Percentiles rank a stretch among this genome's conserved stretches.
phyloP scores from a whole-genome alignment of 768 basidiomycete genomes.

The Podaxis pistillaris region DNA sequence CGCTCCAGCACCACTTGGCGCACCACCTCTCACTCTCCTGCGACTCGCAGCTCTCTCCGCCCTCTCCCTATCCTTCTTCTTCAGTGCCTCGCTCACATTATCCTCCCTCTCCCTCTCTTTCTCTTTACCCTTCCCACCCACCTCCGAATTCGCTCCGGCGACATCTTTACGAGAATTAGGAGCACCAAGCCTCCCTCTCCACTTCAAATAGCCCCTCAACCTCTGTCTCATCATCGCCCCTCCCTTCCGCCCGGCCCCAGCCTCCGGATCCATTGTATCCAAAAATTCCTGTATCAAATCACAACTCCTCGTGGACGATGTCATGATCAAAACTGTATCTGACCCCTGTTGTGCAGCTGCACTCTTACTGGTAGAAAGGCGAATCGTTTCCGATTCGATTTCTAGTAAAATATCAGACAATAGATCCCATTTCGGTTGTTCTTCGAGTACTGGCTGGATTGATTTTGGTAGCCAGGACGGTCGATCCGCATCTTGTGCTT shows the following conservation, averaged over 20 bases:
- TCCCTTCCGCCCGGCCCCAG: conserved; percentile 62
- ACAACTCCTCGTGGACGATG: conserved; percentile 74
- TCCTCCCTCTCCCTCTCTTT: conserved; percentile 29
- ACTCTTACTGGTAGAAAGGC: conserved; percentile 45
- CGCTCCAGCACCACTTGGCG: conserved; percentile 30
- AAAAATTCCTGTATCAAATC: conserved; percentile 79
- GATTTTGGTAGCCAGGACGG: conserved; percentile 70
- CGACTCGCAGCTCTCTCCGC: conserved; percentile 61
- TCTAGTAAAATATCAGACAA: conserved; percentile 86
- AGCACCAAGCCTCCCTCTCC: conserved; percentile 60
- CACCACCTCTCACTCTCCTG: conserved; percentile 77
- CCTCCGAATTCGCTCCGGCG: conserved; percentile 14
- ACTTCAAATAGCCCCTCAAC: conserved; percentile 71
- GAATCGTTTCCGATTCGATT: conserved; percentile 81
- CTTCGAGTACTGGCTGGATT: conserved; percentile 87
- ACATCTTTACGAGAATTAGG: neutral
- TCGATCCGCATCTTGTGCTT: conserved; percentile 25
- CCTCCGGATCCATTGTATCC: conserved; percentile 55
- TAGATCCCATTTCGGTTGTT: conserved; percentile 91
- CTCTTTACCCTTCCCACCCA: conserved; percentile 22
- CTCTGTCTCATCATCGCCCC: conserved; percentile 78
- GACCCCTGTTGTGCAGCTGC: conserved; percentile 46
- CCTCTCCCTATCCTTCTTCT: conserved; percentile 69
- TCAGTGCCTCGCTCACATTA: conserved; percentile 69
- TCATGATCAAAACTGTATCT: conserved; percentile 87